Evolutionary conservation across 257 asterid species (phyloP).

Genomic region (Solanum tacnaense): DNA sequence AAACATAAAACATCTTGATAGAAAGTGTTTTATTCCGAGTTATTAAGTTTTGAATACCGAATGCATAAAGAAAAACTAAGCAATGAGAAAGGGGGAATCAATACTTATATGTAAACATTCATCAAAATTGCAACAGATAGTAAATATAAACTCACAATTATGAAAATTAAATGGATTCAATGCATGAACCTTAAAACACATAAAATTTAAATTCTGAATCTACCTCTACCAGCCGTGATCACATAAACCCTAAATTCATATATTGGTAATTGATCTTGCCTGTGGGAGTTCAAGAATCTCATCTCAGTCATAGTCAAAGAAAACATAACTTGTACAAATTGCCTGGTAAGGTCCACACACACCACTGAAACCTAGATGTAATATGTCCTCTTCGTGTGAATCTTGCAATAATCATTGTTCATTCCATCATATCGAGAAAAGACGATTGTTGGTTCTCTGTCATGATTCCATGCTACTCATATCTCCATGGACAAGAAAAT

Average conservation of each 20-base stretch:
- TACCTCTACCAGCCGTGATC: background rate
- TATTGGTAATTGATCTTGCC: background rate
- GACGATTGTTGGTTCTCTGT: background rate
- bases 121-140: background rate
- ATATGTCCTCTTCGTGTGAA: background rate
- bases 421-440: background rate
- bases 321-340: background rate
- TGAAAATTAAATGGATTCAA: background rate
- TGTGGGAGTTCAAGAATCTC: background rate
- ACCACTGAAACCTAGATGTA: background rate
- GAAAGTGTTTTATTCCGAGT: too few species aligned
- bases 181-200: background rate
- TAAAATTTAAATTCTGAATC: too few species aligned
- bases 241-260: background rate
- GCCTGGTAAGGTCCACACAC: background rate
- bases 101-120: background rate
- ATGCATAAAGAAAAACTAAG: background rate
- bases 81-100: background rate
- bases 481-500: slow-evolving; percentile 28
- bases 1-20: background rate
- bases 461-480: slow-evolving; percentile 13
- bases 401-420: background rate
- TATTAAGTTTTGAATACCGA: too few species aligned
- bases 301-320: background rate
- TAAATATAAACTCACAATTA: background rate